A percentile compares a stretch with the other conserved stretches of the same genome.
These are phyloP conservation scores for Boletus patriciae DNA, from an alignment of 768 basidiomycete species.

Conservation along the genomic window DNA sequence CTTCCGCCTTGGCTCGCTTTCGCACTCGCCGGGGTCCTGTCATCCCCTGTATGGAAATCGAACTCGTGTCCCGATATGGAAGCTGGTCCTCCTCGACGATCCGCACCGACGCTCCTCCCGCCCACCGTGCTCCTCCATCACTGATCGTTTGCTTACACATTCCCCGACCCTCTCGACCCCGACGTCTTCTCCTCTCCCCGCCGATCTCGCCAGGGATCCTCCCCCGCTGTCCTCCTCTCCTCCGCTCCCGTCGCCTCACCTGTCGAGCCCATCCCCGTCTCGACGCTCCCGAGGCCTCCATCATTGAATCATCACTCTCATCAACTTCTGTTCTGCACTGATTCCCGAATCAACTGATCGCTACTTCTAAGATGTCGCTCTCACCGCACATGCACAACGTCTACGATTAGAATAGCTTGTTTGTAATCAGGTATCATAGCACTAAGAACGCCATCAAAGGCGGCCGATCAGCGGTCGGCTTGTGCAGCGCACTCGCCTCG, in stretches of 20 bases:
- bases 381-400: conserved; percentile 1
- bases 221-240: conserved; percentile 6
- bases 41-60: conserved; percentile 22
- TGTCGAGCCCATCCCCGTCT: neutral
- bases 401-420: conserved; percentile 32
- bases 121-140: conserved; percentile 12
- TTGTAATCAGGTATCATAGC: conserved; percentile 33
- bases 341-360: conserved; percentile 14
- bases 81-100: conserved; percentile 27
- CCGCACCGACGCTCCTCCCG: conserved; percentile 28
- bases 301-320: neutral
- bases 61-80: conserved; percentile 19
- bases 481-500: conserved; percentile 17
- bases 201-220: conserved; percentile 17
- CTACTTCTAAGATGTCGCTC: conserved; percentile 5
- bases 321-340: conserved; percentile 24
- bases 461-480: conserved; percentile 22
- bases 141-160: conserved; percentile 22
- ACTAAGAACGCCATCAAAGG: conserved; percentile 26
- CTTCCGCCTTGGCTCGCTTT: conserved; percentile 32
- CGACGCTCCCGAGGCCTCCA: conserved; percentile 16
- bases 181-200: conserved; percentile 15
- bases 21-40: conserved; percentile 31
- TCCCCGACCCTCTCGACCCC: conserved; percentile 23
- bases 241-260: conserved; percentile 21